Percentiles rank a stretch among this genome's conserved stretches.
Conservation (phyloP, 352 stramenopile species). For the Globisporangium spiculum region DNA sequence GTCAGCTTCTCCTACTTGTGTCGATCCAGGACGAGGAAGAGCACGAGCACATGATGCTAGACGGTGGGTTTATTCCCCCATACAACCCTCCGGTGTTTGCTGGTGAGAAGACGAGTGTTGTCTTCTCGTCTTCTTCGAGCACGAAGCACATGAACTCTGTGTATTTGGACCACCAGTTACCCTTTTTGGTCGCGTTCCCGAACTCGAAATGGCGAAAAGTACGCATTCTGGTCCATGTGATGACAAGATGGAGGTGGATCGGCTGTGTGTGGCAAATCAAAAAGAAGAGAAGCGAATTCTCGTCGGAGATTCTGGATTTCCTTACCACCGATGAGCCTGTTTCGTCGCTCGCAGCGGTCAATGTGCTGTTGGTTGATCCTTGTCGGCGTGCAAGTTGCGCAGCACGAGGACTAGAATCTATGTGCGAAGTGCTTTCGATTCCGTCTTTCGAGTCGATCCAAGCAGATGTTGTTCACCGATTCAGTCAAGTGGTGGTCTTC, state of each 20-base stretch:
- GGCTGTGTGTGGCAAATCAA: not conserved
- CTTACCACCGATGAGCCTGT: slow-evolving; percentile 31
- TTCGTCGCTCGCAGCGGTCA: slow-evolving; percentile 22
- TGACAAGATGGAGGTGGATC: slow-evolving; percentile 38
- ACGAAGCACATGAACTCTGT: slow-evolving; percentile 28
- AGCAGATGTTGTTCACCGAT: slow-evolving; percentile 46
- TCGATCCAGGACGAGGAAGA: slow-evolving; percentile 29
- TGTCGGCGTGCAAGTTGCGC: slow-evolving; percentile 45
- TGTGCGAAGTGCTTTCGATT: slow-evolving; percentile 43
- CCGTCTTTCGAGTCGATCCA: slow-evolving; percentile 46
- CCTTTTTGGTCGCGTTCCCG: slow-evolving; percentile 41
- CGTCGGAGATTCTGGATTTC: slow-evolving; percentile 30
- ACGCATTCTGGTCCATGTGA: slow-evolving; percentile 35
- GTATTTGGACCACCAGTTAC: slow-evolving; percentile 27
- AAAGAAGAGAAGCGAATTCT: slow-evolving; percentile 10
- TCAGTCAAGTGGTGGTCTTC: slow-evolving; percentile 57
- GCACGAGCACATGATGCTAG: slow-evolving; percentile 26
- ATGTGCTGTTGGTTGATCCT: slow-evolving; percentile 39
- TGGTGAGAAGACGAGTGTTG: slow-evolving; percentile 17
- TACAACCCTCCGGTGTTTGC: slow-evolving; percentile 29
- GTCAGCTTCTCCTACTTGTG: slow-evolving; percentile 36
- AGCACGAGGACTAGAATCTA: slow-evolving; percentile 35
- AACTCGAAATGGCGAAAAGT: slow-evolving; percentile 47
- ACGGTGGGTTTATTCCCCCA: slow-evolving; percentile 34
- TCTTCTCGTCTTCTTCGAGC: slow-evolving; percentile 12